Conservation (phyloP, 2,329 filamentous ascomycete genomes). For the Aureobasidium sp. region DNA sequence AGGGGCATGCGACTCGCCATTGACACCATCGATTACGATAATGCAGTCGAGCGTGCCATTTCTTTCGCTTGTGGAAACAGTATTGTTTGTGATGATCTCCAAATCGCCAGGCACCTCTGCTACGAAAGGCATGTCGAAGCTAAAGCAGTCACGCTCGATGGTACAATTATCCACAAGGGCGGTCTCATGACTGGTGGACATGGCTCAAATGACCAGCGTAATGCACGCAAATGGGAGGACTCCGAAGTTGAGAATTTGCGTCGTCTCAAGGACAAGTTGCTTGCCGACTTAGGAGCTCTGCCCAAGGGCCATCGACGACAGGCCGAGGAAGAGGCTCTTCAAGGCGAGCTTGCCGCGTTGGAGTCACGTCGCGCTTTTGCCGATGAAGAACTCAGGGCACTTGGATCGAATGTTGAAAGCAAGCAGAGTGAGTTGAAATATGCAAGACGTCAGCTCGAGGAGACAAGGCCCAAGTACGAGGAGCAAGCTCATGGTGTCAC, state of each 20-base stretch:
- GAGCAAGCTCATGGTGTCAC: constrained; percentile 65
- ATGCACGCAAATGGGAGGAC: constrained; percentile 74
- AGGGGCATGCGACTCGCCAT: constrained; percentile 82
- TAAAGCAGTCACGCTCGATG: constrained; percentile 90
- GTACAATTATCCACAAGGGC: constrained; percentile 94
- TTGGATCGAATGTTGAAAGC: constrained; percentile 76
- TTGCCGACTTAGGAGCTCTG: constrained; percentile 70
- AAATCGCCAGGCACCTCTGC: constrained; percentile 81
- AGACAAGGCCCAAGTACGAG: constrained; percentile 69
- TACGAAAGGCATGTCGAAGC: constrained; percentile 79
- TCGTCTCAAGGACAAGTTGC: constrained; percentile 65
- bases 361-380: constrained; percentile 67
- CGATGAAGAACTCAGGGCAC: constrained; percentile 67
- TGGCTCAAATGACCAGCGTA: constrained; percentile 65
- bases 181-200: constrained; percentile 95
- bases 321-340: constrained; percentile 70
- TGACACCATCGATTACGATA: constrained; percentile 91
- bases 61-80: constrained; percentile 91
- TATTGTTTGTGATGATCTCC: constrained; percentile 83
- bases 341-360: constrained; percentile 70
- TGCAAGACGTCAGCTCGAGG: constrained; percentile 63
- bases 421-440: constrained; percentile 76
- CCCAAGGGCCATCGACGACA: constrained; percentile 71
- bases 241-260: constrained; percentile 80
- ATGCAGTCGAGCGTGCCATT: constrained; percentile 81